These are phyloP conservation scores for Trichosanthes cucumerina DNA, from an alignment of 306 rosid genomes.

Conservation along the genomic window DNA sequence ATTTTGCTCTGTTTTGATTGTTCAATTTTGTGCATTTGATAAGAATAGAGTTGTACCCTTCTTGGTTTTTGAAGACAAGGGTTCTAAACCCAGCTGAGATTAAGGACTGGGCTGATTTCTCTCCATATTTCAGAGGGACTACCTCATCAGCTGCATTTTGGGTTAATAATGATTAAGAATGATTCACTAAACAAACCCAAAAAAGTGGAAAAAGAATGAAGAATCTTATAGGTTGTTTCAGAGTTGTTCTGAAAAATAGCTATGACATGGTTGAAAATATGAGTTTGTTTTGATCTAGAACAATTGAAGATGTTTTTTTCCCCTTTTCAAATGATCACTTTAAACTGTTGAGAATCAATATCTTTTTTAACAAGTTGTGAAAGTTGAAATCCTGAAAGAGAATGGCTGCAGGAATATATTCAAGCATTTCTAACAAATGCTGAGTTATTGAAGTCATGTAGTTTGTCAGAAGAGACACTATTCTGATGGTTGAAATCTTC, in stretches of 20 bases:
- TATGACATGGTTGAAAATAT: not conserved
- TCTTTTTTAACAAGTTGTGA: not conserved
- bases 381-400: not conserved
- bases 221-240: not conserved
- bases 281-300: not conserved
- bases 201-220: not conserved
- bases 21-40: not conserved
- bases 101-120: constrained; percentile 61
- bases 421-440: not conserved
- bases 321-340: not conserved
- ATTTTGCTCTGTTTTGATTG: not conserved
- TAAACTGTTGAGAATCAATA: not conserved
- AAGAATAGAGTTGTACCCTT: constrained; percentile 40
- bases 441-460: not conserved
- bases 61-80: constrained; percentile 61
- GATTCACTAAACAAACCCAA: constrained; percentile 3
- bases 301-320: not conserved
- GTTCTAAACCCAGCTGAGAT: constrained; percentile 73
- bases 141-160: constrained; percentile 56
- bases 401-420: not conserved
- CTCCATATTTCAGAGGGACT: constrained; percentile 61
- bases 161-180: not conserved
- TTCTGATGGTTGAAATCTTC: not conserved
- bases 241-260: not conserved
- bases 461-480: not conserved